Evolutionary conservation across 345 rosid genomes (phyloP), one percentile per base, ranked within the genome.

Genomic region (Eucalyptus leucophloia): DNA sequence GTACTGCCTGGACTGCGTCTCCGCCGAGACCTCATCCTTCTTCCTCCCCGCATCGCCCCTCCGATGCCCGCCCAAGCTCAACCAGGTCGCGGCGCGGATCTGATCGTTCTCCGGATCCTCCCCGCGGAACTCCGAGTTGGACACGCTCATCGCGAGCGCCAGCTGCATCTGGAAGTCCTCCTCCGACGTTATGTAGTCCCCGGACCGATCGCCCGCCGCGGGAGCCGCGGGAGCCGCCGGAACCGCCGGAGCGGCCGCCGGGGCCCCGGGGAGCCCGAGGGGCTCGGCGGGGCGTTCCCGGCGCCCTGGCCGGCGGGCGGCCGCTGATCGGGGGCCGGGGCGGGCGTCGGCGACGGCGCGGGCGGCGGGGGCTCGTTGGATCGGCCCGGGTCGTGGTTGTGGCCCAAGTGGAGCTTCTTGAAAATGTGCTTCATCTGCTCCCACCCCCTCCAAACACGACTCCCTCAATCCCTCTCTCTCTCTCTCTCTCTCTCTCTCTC

Each of bases 101-200:
- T 95, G 98, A 92, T 98, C 96, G 92, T 94, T 96, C 95, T 95
- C 97, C 44, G 94, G 92, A 91, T 95, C 98, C 85, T 93, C 94
- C 62, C 93, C 93, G 40, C 92, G 91, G n/a, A 90, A 90, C 50
- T 94, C 98, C 47, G 99, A 94, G 91, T 96, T 96, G 50, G 99
- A 98, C 26, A 95, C 99, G 89, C 99, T 98, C 88, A 98, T 96
- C 87, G 99, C 99, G 89, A 98, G 92, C 87, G 99, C 99, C 87
- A 98, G 88, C 96, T 97, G 99, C 72, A 98, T 92, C 94, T 98
- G 99, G 85, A 95, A 98, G 90, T 98, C 99, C 93, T 98, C 99
- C 95, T 98, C 99, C 14, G 98, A 94, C 3, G 95, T 91, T 49
- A 96, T 96, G 90, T 92, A 98, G 82, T 98, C 99, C 32, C 91